phyloP scores from a whole-genome alignment of 2,329 filamentous ascomycete genomes.

The Scedosporium apiospermum region DNA sequence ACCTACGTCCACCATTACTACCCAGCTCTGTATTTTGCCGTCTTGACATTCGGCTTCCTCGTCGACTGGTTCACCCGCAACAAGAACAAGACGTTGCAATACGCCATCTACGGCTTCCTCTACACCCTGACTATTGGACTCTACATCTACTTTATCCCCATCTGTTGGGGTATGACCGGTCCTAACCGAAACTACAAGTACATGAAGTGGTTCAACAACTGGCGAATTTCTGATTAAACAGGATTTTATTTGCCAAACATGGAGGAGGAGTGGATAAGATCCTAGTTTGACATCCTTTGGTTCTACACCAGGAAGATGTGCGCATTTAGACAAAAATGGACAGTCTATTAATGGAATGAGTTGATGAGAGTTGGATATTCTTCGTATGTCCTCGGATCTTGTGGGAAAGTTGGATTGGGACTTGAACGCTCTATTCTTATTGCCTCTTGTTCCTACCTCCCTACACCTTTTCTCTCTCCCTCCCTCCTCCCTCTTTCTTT shows the following conservation, averaged over 20 bases:
- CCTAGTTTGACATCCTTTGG: neutral
- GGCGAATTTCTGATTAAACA: conserved; percentile 64
- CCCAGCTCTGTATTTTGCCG: conserved; percentile 94
- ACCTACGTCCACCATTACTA: conserved; percentile 99
- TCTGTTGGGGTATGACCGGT: conserved; percentile 94
- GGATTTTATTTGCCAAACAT: neutral
- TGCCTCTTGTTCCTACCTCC: neutral
- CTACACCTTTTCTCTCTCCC: neutral
- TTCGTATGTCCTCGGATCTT: neutral
- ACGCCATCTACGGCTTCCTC: conserved; percentile 60
- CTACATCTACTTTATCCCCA: conserved; percentile 83
- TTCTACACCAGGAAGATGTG: neutral
- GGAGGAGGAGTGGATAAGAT: neutral
- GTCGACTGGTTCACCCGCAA: conserved; percentile 72
- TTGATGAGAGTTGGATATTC: neutral
- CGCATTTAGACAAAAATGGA: neutral
- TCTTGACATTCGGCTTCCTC: conserved; percentile 80
- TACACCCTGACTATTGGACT: conserved; percentile 70
- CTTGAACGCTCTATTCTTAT: neutral
- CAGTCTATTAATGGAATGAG: neutral
- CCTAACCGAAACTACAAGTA: conserved; percentile 75
- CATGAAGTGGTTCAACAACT: conserved; percentile 86
- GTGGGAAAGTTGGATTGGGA: neutral
- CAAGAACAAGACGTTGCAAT: conserved; percentile 53
- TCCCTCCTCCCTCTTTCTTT: neutral